These are phyloP conservation scores for Drechslera avenae DNA, from an alignment of 2,329 filamentous ascomycete genomes.

Conservation along the genomic window DNA sequence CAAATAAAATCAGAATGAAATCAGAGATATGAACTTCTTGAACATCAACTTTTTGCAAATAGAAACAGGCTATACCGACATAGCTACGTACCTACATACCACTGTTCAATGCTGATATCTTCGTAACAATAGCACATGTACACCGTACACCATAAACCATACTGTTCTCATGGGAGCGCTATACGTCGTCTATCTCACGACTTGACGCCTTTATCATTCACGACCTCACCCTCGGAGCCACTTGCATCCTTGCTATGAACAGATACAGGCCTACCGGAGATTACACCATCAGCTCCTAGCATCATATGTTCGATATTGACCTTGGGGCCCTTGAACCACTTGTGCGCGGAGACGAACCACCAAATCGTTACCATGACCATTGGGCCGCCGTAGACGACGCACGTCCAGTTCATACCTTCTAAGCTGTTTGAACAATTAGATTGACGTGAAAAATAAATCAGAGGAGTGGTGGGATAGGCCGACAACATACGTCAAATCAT, in stretches of 20 bases:
- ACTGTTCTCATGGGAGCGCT: no score
- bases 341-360: conserved; percentile 67
- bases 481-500: conserved; percentile 55
- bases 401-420: conserved; percentile 70
- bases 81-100: no score
- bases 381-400: conserved; percentile 67
- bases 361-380: conserved; percentile 65
- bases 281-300: conserved; percentile 37
- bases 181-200: not conserved
- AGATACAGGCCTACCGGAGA: not conserved
- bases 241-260: not conserved
- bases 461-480: no score
- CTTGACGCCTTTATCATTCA: not conserved
- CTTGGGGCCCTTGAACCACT: conserved; percentile 74
- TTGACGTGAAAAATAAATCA: not conserved
- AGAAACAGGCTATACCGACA: no score
- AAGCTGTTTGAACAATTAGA: conserved; percentile 39
- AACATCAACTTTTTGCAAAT: no score
- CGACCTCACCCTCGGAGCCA: not conserved
- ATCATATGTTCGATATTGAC: conserved; percentile 67
- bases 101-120: no score
- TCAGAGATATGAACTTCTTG: no score
- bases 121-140: no score
- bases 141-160: no score
- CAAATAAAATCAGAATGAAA: no score